A percentile compares a stretch with the other conserved stretches of the same genome.
Evolutionary conservation across 176 grass and related monocot genomes (phyloP).

Genomic region (Eleusine coracana): DNA sequence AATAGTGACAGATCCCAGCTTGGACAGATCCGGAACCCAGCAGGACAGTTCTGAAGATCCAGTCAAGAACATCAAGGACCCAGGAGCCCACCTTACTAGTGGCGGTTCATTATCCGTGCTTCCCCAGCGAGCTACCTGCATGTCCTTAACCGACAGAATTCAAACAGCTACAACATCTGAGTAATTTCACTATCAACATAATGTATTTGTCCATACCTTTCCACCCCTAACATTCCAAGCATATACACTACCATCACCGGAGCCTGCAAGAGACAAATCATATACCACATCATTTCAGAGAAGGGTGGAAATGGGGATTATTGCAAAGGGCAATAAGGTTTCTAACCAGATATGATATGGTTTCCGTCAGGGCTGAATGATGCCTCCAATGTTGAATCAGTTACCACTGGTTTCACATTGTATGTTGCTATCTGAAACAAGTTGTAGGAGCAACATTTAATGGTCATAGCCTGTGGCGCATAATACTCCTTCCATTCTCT

Average conservation of each 20-base stretch:
- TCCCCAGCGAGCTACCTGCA: conserved; percentile 90
- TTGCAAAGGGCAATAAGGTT: not conserved
- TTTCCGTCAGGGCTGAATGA: conserved; percentile 98
- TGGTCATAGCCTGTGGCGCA: not conserved
- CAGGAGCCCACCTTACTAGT: conserved; percentile 87
- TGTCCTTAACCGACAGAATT: not conserved
- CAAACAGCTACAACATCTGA: not conserved
- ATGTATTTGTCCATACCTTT: conserved; percentile 57
- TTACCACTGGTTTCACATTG: conserved; percentile 85
- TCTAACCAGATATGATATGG: conserved; percentile 83
- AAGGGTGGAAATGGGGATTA: conserved; percentile 18
- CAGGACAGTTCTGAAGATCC: conserved; percentile 95
- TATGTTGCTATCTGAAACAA: conserved; percentile 63
- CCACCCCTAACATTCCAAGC: conserved; percentile 89
- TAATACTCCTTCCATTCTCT: too few relatives aligned
- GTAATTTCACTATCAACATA: not conserved
- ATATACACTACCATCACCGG: conserved; percentile 94
- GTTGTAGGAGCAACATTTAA: not conserved
- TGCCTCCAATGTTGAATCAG: conserved; percentile 78
- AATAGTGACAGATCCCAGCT: conserved; percentile 66
- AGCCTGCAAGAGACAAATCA: conserved; percentile 54
- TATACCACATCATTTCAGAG: conserved; percentile 15
- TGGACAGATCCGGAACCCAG: conserved; percentile 93
- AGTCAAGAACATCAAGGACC: conserved; percentile 81
- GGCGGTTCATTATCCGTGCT: conserved; percentile 93